These are phyloP conservation scores for Suillus fuscotomentosus DNA, from an alignment of 768 basidiomycete species.

Conservation along the genomic window DNA sequence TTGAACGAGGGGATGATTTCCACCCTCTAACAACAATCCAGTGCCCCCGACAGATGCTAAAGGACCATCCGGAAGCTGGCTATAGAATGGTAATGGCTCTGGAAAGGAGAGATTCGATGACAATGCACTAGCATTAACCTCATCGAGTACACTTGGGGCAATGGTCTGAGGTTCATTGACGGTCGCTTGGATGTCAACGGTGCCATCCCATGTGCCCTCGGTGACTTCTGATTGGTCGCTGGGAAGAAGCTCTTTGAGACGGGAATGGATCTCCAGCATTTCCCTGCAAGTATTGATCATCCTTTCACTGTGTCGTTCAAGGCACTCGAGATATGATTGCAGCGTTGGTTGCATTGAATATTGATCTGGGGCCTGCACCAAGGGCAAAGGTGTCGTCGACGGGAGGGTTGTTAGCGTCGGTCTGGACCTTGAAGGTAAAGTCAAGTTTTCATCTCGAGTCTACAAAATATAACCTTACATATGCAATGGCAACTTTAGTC, in stretches of 20 bases:
- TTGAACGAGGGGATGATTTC: background rate
- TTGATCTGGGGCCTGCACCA: background rate
- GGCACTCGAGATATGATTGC: background rate
- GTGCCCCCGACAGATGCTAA: too few relatives aligned
- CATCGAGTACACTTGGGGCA: background rate
- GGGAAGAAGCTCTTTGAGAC: background rate
- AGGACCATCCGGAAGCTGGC: background rate
- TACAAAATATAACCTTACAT: too few relatives aligned
- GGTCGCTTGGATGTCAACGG: background rate
- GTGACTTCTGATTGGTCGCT: background rate
- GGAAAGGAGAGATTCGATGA: too few relatives aligned
- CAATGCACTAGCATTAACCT: too few relatives aligned
- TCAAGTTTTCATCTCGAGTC: background rate
- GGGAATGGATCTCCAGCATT: background rate
- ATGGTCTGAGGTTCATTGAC: background rate
- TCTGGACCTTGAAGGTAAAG: background rate
- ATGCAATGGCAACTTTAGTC: too few relatives aligned
- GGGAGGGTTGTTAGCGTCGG: background rate
- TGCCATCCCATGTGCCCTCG: background rate
- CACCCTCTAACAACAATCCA: background rate
- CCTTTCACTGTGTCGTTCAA: background rate
- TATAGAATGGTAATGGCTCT: background rate
- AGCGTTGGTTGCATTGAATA: background rate
- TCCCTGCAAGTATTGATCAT: background rate
- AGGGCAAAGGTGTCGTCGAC: background rate